Evolutionary conservation across 257 asterid species (phyloP), one percentile per base, ranked within the genome.

Genomic region (Solanum corneliomulleri): DNA sequence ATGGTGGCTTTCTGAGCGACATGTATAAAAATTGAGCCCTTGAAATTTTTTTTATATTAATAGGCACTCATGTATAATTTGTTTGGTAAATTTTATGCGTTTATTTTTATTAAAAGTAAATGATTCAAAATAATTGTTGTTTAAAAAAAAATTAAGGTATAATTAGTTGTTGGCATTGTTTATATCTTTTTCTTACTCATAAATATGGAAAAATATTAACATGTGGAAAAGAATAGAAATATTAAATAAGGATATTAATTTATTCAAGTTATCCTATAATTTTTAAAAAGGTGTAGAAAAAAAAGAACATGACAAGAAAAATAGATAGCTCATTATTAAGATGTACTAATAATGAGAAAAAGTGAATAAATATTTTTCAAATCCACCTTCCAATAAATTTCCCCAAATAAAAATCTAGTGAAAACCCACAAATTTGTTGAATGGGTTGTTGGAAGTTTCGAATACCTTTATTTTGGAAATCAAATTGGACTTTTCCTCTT

Each of bases 361-460:
- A 29, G 66, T 18, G 58, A 9, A 49, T 3, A 49, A 18, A 49
- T 47, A 81, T 81, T 81, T 44, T 81, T 27, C 20, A 49, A 81
- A 81, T 81, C 90, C 71, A 89, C 42, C 76, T 86, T 82, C 75
- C 44, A 29, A 60, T 64, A 33, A 88, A 75, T 37, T 77, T 68
- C 42, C 87, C n/a, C 14, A 72, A 5, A 37, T 21, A 56, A 25
- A 45, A 81, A 29, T 29, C 25, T 47, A 80, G 12, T 45, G 42
- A 47, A 71, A 81, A 49, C 4, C 15, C 27, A 49, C 45, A 21
- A 81, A 49, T 31, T 33, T 81, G 70, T 31, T 81, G 27, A 41
- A 15, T 81, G 45, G 85, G 45, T 81, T 45, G 70, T 81, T 52
- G 69, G 45, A 49, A 80, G 18, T n/a, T 11, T 12, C 31, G 31